phyloP scores from a whole-genome alignment of 2,329 filamentous ascomycete genomes.

The Paramyrothecium sp. region DNA sequence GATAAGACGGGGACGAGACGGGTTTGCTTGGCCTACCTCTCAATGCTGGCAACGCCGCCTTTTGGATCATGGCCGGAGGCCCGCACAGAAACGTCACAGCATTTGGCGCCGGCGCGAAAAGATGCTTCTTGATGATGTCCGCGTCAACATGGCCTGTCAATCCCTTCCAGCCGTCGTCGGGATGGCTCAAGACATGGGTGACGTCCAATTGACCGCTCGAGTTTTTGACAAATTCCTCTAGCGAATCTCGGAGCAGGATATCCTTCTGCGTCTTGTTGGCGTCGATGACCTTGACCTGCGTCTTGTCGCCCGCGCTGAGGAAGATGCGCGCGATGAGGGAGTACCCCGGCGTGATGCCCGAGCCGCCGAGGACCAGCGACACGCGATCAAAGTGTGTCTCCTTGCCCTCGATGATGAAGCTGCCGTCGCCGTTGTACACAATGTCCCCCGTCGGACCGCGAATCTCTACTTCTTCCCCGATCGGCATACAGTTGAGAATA shows the following conservation, averaged over 20 bases:
- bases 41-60: slow-evolving; percentile 47
- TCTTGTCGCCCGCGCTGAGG: slow-evolving; percentile 27
- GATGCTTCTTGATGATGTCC: slow-evolving; percentile 34
- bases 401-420: slow-evolving; percentile 42
- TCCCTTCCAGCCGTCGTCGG: slow-evolving; percentile 42
- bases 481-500: slow-evolving; percentile 47
- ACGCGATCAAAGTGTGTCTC: slow-evolving; percentile 40
- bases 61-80: slow-evolving; percentile 48
- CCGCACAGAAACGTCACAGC: slow-evolving; percentile 47
- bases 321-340: slow-evolving; percentile 44
- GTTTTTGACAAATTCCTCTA: slow-evolving; percentile 37
- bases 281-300: slow-evolving; percentile 40
- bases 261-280: slow-evolving; percentile 46
- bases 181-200: slow-evolving; percentile 44
- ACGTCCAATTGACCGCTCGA: slow-evolving; percentile 38
- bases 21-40: slow-evolving; percentile 18
- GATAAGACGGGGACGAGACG: not conserved
- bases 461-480: slow-evolving; percentile 49
- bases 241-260: slow-evolving; percentile 40
- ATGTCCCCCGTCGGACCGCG: slow-evolving; percentile 51
- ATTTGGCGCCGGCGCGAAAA: slow-evolving; percentile 39
- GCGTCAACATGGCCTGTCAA: slow-evolving; percentile 41
- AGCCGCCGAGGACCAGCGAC: slow-evolving; percentile 47
- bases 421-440: slow-evolving; percentile 42
- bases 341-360: slow-evolving; percentile 51